Base-by-base conservation (phyloP, 768 basidiomycete species). In the Suillus plorans region DNA sequence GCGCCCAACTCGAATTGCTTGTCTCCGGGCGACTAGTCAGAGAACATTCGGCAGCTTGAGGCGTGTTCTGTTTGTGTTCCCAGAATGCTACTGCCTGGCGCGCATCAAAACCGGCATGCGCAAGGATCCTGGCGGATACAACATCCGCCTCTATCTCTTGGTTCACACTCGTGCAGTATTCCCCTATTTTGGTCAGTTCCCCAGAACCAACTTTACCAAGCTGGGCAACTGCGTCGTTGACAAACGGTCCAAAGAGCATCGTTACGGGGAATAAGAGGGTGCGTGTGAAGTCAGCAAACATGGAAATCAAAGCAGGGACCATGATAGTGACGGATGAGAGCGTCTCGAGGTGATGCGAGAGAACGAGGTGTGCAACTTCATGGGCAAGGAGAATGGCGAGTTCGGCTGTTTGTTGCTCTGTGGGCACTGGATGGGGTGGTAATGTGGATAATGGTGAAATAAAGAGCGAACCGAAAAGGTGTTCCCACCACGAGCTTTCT, bases 121-220 rank as follows among this genome's bases (percentile, higher is more conserved):
- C 94, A 42, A 99, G 86, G n/a, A 99, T 80, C 66, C 95, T 84
- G 8, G 90, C 84, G 14, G 93, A 95, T 44, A 96, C 94, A 39
- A 94, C 78, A 72, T 98, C 95, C 16, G 95, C 97, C 74, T 99
- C 97, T 16, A 92, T 85, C 75, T 99, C 97, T 74, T 98, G 92
- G 53, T 84, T 85, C 64, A 88, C 80, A 65, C 86, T 92, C 55
- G 89, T 93, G 72, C 94, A 96, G 60, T 86, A 83, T 69, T 90
- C 88, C 31, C 87, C 86, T 3, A 90, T 77, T 74, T 88, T 90
- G 58, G 82, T 80, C 45, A 96, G 80, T 71, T 96, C 90, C 3
- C 88, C 87, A 13, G 89, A 87, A 3, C 92, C 89, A 1, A 91
- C 83, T 72, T 89, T 89, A 31, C 93, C 89, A 61, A 95, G 70